Percentiles rank a stretch among this genome's conserved stretches.
Evolutionary conservation across 345 rosid species (phyloP).

Genomic region (Acer campestre): DNA sequence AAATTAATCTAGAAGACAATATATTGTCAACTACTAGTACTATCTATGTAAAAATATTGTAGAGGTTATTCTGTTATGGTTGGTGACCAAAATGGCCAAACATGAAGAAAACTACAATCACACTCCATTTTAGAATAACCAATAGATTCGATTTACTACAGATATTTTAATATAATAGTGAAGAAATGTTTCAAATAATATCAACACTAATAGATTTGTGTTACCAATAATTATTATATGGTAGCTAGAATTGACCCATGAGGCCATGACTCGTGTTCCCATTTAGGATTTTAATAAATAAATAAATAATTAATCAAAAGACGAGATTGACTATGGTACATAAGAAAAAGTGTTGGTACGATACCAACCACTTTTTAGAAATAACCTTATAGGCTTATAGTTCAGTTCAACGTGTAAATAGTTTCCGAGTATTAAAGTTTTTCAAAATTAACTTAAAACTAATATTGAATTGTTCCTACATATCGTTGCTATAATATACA

Average conservation of each 20-base stretch:
- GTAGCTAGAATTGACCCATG: background rate
- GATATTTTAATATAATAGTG: background rate
- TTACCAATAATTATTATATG: background rate
- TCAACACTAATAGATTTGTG: slow-evolving; percentile 7
- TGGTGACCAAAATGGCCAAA: slow-evolving; percentile 51
- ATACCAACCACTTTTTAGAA: no score
- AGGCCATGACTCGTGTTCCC: background rate
- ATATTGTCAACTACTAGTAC: slow-evolving; percentile 7
- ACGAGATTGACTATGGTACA: background rate
- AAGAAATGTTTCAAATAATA: slow-evolving; percentile 15
- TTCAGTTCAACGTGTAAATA: no score
- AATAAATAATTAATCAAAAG: background rate
- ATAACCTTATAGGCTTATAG: no score
- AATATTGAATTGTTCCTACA: no score
- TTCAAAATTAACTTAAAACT: no score
- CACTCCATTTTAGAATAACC: background rate
- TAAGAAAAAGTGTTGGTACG: no score
- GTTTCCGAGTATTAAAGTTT: no score
- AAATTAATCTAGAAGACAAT: background rate
- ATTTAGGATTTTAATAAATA: background rate
- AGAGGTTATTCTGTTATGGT: slow-evolving; percentile 40
- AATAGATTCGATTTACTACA: slow-evolving; percentile 11
- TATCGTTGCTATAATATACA: background rate
- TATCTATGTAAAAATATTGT: background rate
- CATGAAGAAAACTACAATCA: slow-evolving; percentile 32